Base-by-base conservation (phyloP, 805 yeast genomes). In the Pichia deserticola region DNA sequence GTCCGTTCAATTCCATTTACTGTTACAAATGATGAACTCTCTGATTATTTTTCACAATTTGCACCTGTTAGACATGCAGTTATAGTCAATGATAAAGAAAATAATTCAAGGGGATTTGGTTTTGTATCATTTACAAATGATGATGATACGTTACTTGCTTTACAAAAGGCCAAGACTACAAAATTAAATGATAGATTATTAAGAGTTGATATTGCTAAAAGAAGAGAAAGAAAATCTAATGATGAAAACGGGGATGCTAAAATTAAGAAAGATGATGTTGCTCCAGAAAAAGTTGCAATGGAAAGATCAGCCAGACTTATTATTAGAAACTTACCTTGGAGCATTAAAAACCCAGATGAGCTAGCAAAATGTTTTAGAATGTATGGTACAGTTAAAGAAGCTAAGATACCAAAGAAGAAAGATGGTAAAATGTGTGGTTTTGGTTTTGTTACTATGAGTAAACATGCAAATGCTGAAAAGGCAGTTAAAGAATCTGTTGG, bases 41-140 rank as follows among this genome's bases (percentile, higher is more conserved):
- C 92, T 1, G 87, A 86, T 57, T 89, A 76, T 66, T 93, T 93
- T 63, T 85, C 98, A 1, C 89, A 89, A 55, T 84, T 89, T 69
- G 92, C 88, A 5, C 99, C 99, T 7, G 95, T 92, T 11, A 89
- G 84, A 67, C 99, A 93, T 67, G 96, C 97, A 2, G 90, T 89
- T 42, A 78, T 93, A 40, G 98, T 93, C 15, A 84, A 74, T 38
- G 97, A 90, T 62, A 72, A 73, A 10, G 80, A 84, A 36, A 79
- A 86, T 48, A 75, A 84, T 42, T 88, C 97, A 3, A 78, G 90
- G 64, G 98, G 99, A 2, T 93, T 90, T 68, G 99, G 99, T 4
- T 93, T 93, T 66, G 99, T 89, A 13, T 84, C 95, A 36, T 93
- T 93, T 66, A 79, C 86, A 2, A 68, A 77, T 44, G 89, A 87